Evolutionary conservation across 352 stramenopile species (phyloP).

Genomic region (Globisporangium canariense): DNA sequence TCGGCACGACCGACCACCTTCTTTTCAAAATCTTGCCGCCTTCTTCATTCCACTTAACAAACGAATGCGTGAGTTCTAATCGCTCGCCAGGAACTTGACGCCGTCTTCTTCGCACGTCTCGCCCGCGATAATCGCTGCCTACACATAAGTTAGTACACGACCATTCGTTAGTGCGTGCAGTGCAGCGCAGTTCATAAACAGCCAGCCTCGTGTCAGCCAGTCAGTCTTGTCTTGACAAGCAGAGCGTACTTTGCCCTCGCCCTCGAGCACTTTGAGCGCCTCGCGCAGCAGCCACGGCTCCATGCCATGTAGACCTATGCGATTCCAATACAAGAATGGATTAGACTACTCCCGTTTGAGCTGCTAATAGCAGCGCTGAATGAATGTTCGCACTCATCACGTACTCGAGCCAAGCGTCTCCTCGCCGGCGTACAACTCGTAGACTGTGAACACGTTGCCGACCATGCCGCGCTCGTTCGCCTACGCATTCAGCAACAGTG

Average conservation of each 20-base stretch:
- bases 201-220: too few species aligned
- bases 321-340: background rate
- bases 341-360: too few species aligned
- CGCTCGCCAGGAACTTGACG: slow-evolving; percentile 78
- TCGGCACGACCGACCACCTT: too few species aligned
- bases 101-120: slow-evolving; percentile 83
- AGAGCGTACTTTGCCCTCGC: slow-evolving; percentile 61
- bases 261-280: slow-evolving; percentile 68
- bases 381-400: slow-evolving; percentile 7
- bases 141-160: background rate
- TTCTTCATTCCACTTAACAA: background rate
- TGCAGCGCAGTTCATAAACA: too few species aligned
- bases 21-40: background rate
- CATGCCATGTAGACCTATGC: slow-evolving; percentile 71
- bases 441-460: slow-evolving; percentile 82
- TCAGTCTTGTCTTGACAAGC: too few species aligned
- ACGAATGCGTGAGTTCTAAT: slow-evolving; percentile 24
- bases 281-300: slow-evolving; percentile 81
- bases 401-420: slow-evolving; percentile 75
- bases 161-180: background rate
- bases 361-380: too few species aligned
- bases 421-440: slow-evolving; percentile 81
- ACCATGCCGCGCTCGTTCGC: slow-evolving; percentile 71
- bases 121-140: slow-evolving; percentile 76
- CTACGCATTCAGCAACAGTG: slow-evolving; percentile 18